phyloP scores from a whole-genome alignment of 257 asterid genomes.

The Pogostemon cablin region DNA sequence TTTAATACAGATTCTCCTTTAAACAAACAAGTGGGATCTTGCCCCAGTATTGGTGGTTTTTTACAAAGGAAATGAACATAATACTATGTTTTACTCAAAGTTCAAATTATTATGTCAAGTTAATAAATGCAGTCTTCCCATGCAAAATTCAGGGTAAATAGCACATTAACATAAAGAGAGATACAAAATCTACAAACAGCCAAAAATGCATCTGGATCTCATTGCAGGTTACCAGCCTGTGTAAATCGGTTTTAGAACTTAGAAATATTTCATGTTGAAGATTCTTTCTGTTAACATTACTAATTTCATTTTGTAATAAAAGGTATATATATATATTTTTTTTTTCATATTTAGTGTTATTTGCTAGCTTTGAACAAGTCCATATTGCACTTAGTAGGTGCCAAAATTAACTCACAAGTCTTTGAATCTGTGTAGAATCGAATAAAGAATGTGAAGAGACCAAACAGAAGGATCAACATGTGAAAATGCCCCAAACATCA shows the following conservation, averaged over 20 bases:
- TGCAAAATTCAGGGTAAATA: conserved; percentile 14
- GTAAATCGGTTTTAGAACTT: background rate
- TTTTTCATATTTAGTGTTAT: conserved; percentile 1
- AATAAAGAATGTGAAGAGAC: background rate
- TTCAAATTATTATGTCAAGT: background rate
- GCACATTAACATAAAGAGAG: background rate
- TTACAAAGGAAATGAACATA: background rate
- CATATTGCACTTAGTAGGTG: background rate
- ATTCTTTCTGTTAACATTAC: conserved; percentile 3
- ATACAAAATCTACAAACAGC: background rate
- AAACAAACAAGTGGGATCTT: background rate
- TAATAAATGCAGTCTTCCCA: background rate
- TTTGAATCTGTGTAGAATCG: background rate
- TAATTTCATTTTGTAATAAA: background rate
- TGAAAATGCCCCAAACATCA: too few species aligned
- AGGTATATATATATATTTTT: background rate
- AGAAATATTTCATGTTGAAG: background rate
- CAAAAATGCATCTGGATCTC: conserved; percentile 7
- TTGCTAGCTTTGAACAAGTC: background rate
- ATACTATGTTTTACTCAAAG: background rate
- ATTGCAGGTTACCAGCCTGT: conserved; percentile 5
- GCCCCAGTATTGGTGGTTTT: background rate
- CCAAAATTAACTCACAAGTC: conserved; percentile 16
- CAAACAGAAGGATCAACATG: background rate
- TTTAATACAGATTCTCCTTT: background rate